Evolutionary conservation across 75 land plant species (phyloP).

Genomic region (Selaginella tamariscina): DNA sequence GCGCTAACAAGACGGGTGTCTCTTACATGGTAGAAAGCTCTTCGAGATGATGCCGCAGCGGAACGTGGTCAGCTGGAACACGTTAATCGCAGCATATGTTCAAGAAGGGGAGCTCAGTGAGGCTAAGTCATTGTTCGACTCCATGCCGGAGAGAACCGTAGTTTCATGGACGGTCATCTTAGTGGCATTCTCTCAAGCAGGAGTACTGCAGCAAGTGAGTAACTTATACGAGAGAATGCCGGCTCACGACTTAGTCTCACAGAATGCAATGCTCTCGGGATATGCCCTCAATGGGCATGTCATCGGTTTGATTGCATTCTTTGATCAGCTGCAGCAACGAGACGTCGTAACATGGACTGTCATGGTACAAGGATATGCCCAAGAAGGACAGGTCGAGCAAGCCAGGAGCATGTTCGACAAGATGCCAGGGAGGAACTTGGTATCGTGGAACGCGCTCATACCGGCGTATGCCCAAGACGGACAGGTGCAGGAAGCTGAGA

Average conservation of each 20-base stretch:
- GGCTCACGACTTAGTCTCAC: background rate
- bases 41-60: background rate
- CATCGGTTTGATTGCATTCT: background rate
- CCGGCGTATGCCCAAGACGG: background rate
- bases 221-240: background rate
- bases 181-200: background rate
- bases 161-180: conserved; percentile 1
- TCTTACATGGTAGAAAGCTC: background rate
- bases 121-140: background rate
- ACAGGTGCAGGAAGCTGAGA: background rate
- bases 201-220: background rate
- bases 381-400: background rate
- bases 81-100: background rate
- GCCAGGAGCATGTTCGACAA: background rate
- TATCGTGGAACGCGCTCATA: background rate
- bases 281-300: background rate
- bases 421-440: background rate
- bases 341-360: background rate
- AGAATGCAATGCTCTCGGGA: background rate
- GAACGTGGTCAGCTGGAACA: background rate
- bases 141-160: background rate
- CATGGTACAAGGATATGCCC: background rate
- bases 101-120: background rate
- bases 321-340: background rate
- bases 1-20: background rate